Evolutionary conservation across 768 basidiomycete species (phyloP), one percentile per base, ranked within the genome.

Genomic region (Calocera viscosa): DNA sequence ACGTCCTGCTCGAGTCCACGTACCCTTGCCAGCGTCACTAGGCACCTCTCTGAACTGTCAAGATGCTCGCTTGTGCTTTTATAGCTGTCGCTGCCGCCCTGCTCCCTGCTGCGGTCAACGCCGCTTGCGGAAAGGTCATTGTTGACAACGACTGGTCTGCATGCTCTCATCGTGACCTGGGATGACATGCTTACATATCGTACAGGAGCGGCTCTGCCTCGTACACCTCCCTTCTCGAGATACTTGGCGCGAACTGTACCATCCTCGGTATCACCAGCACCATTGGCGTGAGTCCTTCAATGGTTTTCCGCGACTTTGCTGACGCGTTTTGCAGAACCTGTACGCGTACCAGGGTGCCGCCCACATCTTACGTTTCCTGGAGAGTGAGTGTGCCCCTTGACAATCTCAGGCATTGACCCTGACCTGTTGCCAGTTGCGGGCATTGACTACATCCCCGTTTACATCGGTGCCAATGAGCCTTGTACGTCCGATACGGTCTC

Each of bases 231-330:
- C 30, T 60, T 11, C 53, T 60, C 24, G 53, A 60, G 53, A 5
- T 60, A 26, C 53, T 60, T 7, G 53, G 53, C 8, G 53, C 53
- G 30, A 60, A 60, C 30, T 60, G 53, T 26, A 60, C 53, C 26
- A 60, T 60, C 24, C 53, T 60, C 26, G 53, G 53, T 60, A 60
- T 60, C 19, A 60, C 53, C 53, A 60, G 53, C 53, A 60, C 53
- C 10, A 32, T 60, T 32, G 53, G 26, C 26, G 53, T 60, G 26
- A 26, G 53, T 60, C 30, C 10, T 2, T 60, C 19, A 26, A 10
- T 19, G 26, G 19, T 32, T 8, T 28, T 19, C 53, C 30, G 2
- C 7, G 53, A 19, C 26, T 26, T 3, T 26, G 3, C 26, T 60
- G 53, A 60, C 26, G 53, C 24, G 16, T 12, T 10, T 60, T 60